These are phyloP conservation scores for Fraxinus ornus DNA, from an alignment of 305 asterid species.

Conservation along the genomic window DNA sequence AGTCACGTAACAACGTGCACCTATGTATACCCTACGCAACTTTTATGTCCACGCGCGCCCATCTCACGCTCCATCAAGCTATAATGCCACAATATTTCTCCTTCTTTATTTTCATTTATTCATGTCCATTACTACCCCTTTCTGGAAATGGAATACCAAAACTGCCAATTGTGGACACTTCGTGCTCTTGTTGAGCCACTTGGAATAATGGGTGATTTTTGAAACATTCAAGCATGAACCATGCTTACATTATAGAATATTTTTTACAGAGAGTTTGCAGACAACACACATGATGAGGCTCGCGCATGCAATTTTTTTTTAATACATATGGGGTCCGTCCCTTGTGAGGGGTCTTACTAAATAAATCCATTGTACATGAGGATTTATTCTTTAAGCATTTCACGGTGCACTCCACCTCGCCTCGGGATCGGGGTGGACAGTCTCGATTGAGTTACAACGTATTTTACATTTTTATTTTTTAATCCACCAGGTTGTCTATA, in stretches of 20 bases:
- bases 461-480: not conserved
- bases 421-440: not conserved
- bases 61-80: constrained; percentile 18
- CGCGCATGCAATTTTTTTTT: too few species aligned
- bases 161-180: not conserved
- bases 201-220: not conserved
- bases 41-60: constrained; percentile 9
- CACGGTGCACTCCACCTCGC: not conserved
- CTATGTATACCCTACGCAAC: not conserved
- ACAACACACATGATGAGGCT: too few species aligned
- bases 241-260: too few species aligned
- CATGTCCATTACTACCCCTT: not conserved
- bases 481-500: too few species aligned
- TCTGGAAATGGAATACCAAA: not conserved
- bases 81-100: not conserved
- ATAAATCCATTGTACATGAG: too few species aligned
- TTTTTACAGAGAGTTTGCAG: too few species aligned
- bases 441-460: not conserved
- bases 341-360: too few species aligned
- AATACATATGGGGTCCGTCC: too few species aligned
- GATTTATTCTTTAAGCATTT: too few species aligned
- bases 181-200: not conserved
- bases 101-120: not conserved
- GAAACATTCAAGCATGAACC: not conserved
- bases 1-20: constrained; percentile 22